Evolutionary conservation across 768 basidiomycete species (phyloP).

Genomic region (Clitopilus passeckerianus): DNA sequence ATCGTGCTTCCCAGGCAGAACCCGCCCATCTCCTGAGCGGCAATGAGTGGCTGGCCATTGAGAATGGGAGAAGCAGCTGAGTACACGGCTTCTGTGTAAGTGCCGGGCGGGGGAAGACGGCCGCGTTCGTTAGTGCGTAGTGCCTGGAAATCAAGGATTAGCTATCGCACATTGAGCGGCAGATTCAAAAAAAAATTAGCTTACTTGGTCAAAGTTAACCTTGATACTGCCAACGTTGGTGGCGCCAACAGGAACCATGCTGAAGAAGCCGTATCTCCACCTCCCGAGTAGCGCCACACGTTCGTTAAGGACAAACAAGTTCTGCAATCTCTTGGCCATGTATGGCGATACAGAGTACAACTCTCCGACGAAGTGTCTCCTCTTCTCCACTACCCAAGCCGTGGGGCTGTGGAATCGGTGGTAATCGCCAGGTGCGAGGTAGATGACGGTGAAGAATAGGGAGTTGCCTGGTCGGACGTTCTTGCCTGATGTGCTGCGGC

Average conservation of each 20-base stretch:
- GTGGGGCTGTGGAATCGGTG: constrained; percentile 96
- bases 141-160: constrained; percentile 35
- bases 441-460: constrained; percentile 92
- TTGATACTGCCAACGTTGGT: constrained; percentile 97
- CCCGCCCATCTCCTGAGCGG: constrained; percentile 96
- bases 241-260: constrained; percentile 97
- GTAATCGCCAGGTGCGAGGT: constrained; percentile 97
- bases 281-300: constrained; percentile 91
- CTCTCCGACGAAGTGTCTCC: constrained; percentile 87
- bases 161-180: neutral
- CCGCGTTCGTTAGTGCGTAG: constrained; percentile 88
- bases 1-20: constrained; percentile 95
- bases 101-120: constrained; percentile 69
- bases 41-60: constrained; percentile 79
- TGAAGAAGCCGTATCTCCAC: constrained; percentile 95
- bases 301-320: constrained; percentile 97
- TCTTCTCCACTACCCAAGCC: constrained; percentile 95
- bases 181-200: neutral
- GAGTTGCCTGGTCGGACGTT: constrained; percentile 70
- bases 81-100: constrained; percentile 92
- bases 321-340: constrained; percentile 87
- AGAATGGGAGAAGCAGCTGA: constrained; percentile 77
- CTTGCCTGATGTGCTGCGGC: constrained; percentile 33
- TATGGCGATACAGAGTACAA: constrained; percentile 95
- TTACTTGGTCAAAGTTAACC: constrained; percentile 88